phyloP scores from a whole-genome alignment of 2,329 filamentous ascomycete genomes.

The Ceratocystis lukuohia region DNA sequence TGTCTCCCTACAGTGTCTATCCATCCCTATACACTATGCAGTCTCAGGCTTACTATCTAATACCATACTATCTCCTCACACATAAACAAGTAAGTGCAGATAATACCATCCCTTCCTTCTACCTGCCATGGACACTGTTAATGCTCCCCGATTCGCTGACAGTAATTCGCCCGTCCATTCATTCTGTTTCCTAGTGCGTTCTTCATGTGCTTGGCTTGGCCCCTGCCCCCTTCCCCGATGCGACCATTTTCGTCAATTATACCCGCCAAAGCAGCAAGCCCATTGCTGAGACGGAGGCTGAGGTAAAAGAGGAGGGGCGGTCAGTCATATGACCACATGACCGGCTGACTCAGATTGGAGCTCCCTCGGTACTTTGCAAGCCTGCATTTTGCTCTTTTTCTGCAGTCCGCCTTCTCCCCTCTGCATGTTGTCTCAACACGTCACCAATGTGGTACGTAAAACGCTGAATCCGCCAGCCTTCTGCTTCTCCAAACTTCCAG shows the following conservation, averaged over 20 bases:
- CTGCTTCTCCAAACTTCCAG: not conserved
- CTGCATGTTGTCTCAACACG: slow-evolving; percentile 1
- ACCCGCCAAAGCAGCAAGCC: too few relatives aligned
- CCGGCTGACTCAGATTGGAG: not conserved
- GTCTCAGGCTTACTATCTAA: too few relatives aligned
- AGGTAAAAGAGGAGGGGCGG: not conserved
- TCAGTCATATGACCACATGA: not conserved
- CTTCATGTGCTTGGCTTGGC: not conserved
- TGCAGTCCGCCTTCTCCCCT: not conserved
- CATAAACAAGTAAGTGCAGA: too few relatives aligned
- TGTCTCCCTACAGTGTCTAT: not conserved
- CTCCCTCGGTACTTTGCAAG: not conserved
- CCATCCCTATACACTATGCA: too few relatives aligned
- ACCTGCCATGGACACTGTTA: too few relatives aligned
- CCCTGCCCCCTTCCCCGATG: not conserved
- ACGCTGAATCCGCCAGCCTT: not conserved
- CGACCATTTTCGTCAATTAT: too few relatives aligned
- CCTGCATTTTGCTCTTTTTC: not conserved
- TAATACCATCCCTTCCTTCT: too few relatives aligned
- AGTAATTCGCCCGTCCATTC: too few relatives aligned
- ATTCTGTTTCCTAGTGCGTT: too few relatives aligned
- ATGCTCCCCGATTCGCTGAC: too few relatives aligned
- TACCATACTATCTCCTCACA: too few relatives aligned
- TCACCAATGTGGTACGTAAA: not conserved
- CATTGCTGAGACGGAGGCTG: too few relatives aligned